Evolutionary conservation across 768 basidiomycete species (phyloP), one percentile per base, ranked within the genome.

Genomic region (Russula earlei): DNA sequence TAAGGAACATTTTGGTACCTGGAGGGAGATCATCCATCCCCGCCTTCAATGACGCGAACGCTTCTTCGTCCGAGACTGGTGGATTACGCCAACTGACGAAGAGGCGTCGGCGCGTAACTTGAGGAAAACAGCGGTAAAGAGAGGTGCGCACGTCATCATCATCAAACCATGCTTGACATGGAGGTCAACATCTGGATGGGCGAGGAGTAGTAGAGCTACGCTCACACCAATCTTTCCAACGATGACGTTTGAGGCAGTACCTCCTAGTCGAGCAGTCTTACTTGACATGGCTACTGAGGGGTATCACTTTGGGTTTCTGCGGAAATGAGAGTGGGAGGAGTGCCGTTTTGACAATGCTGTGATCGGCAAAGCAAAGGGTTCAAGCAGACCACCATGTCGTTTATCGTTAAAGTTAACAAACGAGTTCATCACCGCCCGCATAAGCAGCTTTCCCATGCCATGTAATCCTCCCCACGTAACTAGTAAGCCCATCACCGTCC

Each of bases 1-100:
- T 81, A 59, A 83, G 62, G 54, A 80, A 66, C 64, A 77, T 73
- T 65, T 79, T 80, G 34, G 68, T 67, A n/a, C 74, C 79, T 0
- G 70, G 56, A 0, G 75, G 75, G 29, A 76, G 64, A 1, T 68
- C 64, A 41, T 75, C 70, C 56, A 79, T 63, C 1, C 74, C 75
- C 9, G 74, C 75, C 65, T 79, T 81, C 69, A 87, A 81, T 2
- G 80, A 70, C 29, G 76, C 78, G 60, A 87, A 84, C 14, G 78
- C 78, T 42, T 79, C 73, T 56, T 82, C 81, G 54, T 86, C 83
- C 1, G 79, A 69, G 33, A 74, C 65, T 15, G 72, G 70, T n/a
- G 64, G 61, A 45, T 56, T 37, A 17, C 60, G 58, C 54, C 58
- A 62, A 24, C 59, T 56, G 10, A 25, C 17, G 25, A 44, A n/a